Conservation (phyloP, 169 alveolate species). For the Cryptosporidium ubiquitum region DNA sequence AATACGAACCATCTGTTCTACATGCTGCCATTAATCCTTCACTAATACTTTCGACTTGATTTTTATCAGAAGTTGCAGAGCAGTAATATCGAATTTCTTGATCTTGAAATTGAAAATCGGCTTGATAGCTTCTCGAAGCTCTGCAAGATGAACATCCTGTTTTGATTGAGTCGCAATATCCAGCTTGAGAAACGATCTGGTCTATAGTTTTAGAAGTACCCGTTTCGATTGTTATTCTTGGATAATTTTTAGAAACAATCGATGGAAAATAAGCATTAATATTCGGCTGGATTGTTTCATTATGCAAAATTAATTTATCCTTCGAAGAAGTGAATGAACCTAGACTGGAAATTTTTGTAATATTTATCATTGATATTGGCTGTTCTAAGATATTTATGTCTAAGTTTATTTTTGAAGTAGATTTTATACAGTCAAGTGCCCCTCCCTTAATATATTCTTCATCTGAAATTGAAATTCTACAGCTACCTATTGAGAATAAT, state of each 20-base stretch:
- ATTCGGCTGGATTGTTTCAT: conserved; percentile 43
- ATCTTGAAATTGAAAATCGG: conserved; percentile 33
- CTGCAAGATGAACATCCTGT: conserved; percentile 51
- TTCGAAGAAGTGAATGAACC: background rate
- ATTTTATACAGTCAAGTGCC: conserved; percentile 13
- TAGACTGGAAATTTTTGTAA: background rate
- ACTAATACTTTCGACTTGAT: background rate
- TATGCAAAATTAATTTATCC: conserved; percentile 18
- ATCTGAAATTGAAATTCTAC: background rate
- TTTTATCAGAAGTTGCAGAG: conserved; percentile 26
- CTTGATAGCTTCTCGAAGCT: conserved; percentile 60
- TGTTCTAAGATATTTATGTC: conserved; percentile 10
- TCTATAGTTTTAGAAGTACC: conserved; percentile 55
- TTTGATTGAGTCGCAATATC: conserved; percentile 18
- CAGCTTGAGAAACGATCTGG: conserved; percentile 24
- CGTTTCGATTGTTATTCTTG: conserved; percentile 17
- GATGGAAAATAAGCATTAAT: conserved; percentile 22
- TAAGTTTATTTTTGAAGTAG: background rate
- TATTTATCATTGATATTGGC: conserved; percentile 39
- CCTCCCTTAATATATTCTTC: conserved; percentile 40
- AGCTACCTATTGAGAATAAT: background rate
- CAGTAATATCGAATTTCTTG: conserved; percentile 36
- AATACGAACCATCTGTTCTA: conserved; percentile 49
- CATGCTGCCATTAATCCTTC: conserved; percentile 44
- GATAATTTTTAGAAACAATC: conserved; percentile 33